Conservation (phyloP, 257 asterid genomes). For the Solanum infundibuliforme region DNA sequence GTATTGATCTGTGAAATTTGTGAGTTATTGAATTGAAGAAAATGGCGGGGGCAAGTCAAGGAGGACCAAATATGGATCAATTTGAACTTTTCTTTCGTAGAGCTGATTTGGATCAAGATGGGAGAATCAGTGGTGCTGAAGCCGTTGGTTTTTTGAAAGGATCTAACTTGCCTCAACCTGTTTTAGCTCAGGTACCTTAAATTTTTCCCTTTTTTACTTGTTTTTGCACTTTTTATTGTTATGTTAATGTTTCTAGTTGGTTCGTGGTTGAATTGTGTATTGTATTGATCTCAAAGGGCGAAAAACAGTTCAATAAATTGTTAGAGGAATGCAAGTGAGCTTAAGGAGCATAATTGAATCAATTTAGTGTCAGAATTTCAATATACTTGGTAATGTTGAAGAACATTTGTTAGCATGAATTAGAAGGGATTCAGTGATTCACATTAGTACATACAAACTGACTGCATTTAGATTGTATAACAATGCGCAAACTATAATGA, state of each 20-base stretch:
- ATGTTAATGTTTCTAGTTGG: neutral
- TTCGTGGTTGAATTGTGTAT: neutral
- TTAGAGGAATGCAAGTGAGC: neutral
- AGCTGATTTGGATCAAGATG: slow-evolving; percentile 95
- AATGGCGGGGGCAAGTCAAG: slow-evolving; percentile 41
- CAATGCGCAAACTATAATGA: neutral
- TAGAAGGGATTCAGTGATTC: neutral
- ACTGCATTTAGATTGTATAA: neutral
- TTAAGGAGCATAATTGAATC: neutral
- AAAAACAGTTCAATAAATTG: neutral
- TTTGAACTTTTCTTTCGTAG: slow-evolving; percentile 73
- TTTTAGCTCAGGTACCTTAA: slow-evolving; percentile 62
- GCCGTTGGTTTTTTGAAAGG: slow-evolving; percentile 79
- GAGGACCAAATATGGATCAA: slow-evolving; percentile 43
- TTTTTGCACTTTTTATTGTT: neutral
- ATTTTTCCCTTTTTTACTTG: neutral
- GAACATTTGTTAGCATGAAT: neutral
- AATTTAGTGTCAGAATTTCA: neutral
- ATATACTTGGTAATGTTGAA: neutral
- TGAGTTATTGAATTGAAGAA: neutral
- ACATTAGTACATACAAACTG: neutral
- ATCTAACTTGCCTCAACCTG: slow-evolving; percentile 70
- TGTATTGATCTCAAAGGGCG: neutral
- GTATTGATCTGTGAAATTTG: neutral
- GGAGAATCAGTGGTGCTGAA: slow-evolving; percentile 85